Evolutionary conservation across 495 filamentous ascomycete genomes (phyloP).

Genomic region (Annulohypoxylon nitens): DNA sequence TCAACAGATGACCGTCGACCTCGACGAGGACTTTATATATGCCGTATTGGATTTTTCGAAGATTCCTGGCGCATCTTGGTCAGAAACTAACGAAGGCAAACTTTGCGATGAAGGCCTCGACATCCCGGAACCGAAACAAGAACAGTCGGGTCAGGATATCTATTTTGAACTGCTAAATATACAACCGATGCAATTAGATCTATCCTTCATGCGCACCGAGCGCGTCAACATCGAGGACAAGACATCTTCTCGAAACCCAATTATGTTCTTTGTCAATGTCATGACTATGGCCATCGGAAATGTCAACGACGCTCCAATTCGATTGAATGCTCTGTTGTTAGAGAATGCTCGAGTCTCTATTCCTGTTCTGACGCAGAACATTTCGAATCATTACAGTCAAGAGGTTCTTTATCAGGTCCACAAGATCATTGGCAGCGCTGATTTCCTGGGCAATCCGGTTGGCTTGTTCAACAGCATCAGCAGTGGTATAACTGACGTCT

Average conservation of each 20-base stretch:
- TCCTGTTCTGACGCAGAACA: conserved; percentile 82
- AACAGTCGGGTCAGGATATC: conserved; percentile 87
- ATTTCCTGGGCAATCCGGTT: conserved; percentile 98
- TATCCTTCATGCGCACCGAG: conserved; percentile 97
- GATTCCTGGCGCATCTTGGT: conserved; percentile 92
- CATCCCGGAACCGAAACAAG: conserved; percentile 90
- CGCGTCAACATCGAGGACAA: conserved; percentile 96
- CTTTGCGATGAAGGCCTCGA: conserved; percentile 91
- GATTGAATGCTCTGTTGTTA: conserved; percentile 91
- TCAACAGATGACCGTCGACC: conserved; percentile 97
- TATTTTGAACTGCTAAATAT: conserved; percentile 98
- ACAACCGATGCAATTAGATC: conserved; percentile 96
- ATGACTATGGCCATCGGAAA: conserved; percentile 99
- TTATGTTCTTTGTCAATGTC: conserved; percentile 98
- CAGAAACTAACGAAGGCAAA: conserved; percentile 80
- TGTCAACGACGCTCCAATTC: conserved; percentile 95
- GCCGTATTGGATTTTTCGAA: conserved; percentile 96
- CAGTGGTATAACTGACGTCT: conserved; percentile 95
- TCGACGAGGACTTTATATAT: conserved; percentile 98
- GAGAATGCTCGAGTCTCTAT: conserved; percentile 95
- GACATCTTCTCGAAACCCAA: conserved; percentile 85
- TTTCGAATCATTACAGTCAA: conserved; percentile 94
- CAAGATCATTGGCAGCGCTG: conserved; percentile 94
- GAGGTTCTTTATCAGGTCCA: conserved; percentile 96
- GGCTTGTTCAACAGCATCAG: conserved; percentile 98